Evolutionary conservation across 345 rosid genomes (phyloP), one percentile per base, ranked within the genome.

Genomic region (Durio zibethinus): DNA sequence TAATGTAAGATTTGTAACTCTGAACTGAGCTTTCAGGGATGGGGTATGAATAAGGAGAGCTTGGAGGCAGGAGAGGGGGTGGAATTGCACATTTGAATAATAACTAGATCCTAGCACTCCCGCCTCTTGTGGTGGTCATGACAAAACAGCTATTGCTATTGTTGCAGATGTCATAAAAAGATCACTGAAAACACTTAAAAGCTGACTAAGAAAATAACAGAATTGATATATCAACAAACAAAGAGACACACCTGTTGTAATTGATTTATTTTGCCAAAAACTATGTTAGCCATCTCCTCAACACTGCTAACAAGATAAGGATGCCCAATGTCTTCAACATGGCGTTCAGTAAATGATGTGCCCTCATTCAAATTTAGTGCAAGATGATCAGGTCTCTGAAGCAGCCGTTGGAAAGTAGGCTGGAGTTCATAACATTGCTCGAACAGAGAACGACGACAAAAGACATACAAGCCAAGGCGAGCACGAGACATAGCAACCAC

Each of bases 401-500:
- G 97, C 85, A 93, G 83, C 31, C 82, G 86, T 43, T 82, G 93
- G 79, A 93, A 96, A 64, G 99, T 96, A 62, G 98, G 99, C 82
- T 93, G 99, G 80, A 96, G 84, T 72, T 96, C 98, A 48, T 93
- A 96, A 86, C 99, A 96, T 66, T 93, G 99, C 82, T 93, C 98
- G 85, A 92, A 96, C 74, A 93, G 88, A 72, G 94, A 93, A 25
- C 97, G 90, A 6, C 95, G 91, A 73, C 98, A 96, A 80, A 96
- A 93, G 65, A 93, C 94, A 69, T 91, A 96, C 31, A 93, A 82
- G 48, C 99, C 98, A 4, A 96, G 93, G 75, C 98, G 88, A 50
- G 99, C 97, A 82, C 99, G 98, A 75, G 99, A 96, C 99, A 93
- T 96, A 77, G 99, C 99, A 21, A 96, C 98, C 70, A 93, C 86